phyloP scores from a whole-genome alignment of 495 filamentous ascomycete genomes.

The Letharia columbiana region DNA sequence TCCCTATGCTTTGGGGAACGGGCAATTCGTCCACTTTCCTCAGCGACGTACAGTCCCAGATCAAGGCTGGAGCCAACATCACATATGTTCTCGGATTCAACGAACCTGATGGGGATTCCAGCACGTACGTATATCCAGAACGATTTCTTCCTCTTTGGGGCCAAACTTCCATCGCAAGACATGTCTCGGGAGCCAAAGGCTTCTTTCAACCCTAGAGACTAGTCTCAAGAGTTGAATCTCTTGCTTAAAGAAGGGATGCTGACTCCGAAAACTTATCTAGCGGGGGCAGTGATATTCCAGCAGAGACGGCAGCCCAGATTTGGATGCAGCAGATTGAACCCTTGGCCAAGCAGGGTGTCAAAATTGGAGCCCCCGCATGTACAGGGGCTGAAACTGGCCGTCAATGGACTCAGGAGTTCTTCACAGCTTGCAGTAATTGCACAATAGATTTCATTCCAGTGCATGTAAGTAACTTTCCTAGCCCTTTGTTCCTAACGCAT shows the following conservation, averaged over 20 bases:
- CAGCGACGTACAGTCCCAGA: slow-evolving; percentile 40
- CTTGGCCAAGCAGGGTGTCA: slow-evolving; percentile 44
- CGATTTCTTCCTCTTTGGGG: too few species aligned
- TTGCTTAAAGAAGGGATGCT: neutral
- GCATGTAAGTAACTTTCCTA: slow-evolving; percentile 31
- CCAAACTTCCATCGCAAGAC: too few species aligned
- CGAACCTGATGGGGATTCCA: slow-evolving; percentile 50
- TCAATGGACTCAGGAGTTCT: slow-evolving; percentile 55
- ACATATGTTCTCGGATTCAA: slow-evolving; percentile 63
- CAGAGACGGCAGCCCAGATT: slow-evolving; percentile 48
- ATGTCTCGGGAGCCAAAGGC: too few species aligned
- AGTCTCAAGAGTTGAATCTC: neutral
- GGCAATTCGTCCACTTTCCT: slow-evolving; percentile 47
- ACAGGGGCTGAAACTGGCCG: slow-evolving; percentile 48
- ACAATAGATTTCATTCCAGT: slow-evolving; percentile 63
- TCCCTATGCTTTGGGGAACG: slow-evolving; percentile 75
- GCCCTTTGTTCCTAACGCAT: neutral
- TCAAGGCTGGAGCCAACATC: slow-evolving; percentile 49
- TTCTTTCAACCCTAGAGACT: too few species aligned
- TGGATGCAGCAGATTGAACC: slow-evolving; percentile 64
- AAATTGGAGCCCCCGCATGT: slow-evolving; percentile 51
- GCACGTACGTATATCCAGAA: neutral
- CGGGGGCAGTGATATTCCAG: slow-evolving; percentile 52
- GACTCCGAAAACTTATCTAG: slow-evolving; percentile 27
- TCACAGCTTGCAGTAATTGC: slow-evolving; percentile 47